Conservation (phyloP, 2,329 filamentous ascomycete genomes). For the Aspergillus fumigatiaffinis region DNA sequence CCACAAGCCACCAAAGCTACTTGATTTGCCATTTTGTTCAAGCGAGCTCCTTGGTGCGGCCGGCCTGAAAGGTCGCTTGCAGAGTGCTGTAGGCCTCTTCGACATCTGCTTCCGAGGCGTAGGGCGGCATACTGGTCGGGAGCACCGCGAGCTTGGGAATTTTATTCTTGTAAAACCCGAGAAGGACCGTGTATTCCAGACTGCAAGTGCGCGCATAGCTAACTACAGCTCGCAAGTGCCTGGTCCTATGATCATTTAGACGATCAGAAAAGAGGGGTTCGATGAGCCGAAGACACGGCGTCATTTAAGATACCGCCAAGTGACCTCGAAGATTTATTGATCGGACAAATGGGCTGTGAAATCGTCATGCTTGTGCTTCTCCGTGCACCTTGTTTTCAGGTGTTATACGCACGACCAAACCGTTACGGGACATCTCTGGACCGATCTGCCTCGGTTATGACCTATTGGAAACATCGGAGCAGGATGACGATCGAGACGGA, state of each 20-base stretch:
- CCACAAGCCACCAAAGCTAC: conserved; percentile 41
- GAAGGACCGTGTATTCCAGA: not conserved
- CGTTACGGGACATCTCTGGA: not conserved
- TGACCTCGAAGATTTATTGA: not conserved
- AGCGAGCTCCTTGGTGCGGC: conserved; percentile 34
- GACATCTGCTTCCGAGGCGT: conserved; percentile 1
- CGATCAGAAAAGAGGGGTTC: not conserved
- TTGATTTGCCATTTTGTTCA: conserved; percentile 44
- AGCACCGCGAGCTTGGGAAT: not conserved
- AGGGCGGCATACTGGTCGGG: not conserved
- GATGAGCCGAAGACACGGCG: not conserved
- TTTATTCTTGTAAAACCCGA: not conserved
- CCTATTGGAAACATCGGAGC: too few species aligned
- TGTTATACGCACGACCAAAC: too few species aligned
- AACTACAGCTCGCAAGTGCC: not conserved
- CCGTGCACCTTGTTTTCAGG: too few species aligned
- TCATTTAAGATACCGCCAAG: not conserved
- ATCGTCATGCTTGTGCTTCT: not conserved
- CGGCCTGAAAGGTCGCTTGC: conserved; percentile 23
- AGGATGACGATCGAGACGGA: too few species aligned
- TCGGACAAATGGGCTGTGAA: not conserved
- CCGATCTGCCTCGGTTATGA: not conserved
- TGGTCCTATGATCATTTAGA: not conserved
- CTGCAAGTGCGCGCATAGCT: not conserved
- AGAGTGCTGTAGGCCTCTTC: conserved; percentile 10